A percentile compares a stretch with the other conserved stretches of the same genome.
Evolutionary conservation across 176 grass and related monocot species (phyloP).

Genomic region (Chrysopogon serrulatus): DNA sequence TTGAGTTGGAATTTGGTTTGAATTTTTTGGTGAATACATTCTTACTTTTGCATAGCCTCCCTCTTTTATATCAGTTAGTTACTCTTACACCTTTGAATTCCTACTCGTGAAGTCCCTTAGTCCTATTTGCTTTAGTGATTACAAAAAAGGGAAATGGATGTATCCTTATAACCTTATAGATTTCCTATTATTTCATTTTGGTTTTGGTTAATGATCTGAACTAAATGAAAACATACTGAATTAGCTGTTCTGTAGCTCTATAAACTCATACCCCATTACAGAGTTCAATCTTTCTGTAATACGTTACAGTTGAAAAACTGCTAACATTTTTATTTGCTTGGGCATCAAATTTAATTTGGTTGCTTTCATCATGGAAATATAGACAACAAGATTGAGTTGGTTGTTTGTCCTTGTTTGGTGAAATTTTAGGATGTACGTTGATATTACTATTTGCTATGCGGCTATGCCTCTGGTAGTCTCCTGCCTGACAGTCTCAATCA

Average conservation of each 20-base stretch:
- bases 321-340: not conserved
- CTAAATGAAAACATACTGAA: not conserved
- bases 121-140: not conserved
- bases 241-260: not conserved
- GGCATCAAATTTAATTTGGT: not conserved
- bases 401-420: not conserved
- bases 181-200: not conserved
- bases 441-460: not conserved
- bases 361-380: not conserved
- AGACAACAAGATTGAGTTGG: not conserved
- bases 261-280: not conserved
- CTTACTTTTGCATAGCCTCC: not conserved
- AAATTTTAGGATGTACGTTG: not conserved
- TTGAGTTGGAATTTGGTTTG: not conserved
- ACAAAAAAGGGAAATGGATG: not conserved
- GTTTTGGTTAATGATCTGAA: not conserved
- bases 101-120: not conserved
- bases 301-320: not conserved
- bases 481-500: not conserved
- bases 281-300: not conserved
- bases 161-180: not conserved
- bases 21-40: not conserved
- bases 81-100: not conserved
- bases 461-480: not conserved
- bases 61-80: not conserved